Evolutionary conservation across 441 rosid genomes (phyloP).

Genomic region (Theobroma grandiflorum): DNA sequence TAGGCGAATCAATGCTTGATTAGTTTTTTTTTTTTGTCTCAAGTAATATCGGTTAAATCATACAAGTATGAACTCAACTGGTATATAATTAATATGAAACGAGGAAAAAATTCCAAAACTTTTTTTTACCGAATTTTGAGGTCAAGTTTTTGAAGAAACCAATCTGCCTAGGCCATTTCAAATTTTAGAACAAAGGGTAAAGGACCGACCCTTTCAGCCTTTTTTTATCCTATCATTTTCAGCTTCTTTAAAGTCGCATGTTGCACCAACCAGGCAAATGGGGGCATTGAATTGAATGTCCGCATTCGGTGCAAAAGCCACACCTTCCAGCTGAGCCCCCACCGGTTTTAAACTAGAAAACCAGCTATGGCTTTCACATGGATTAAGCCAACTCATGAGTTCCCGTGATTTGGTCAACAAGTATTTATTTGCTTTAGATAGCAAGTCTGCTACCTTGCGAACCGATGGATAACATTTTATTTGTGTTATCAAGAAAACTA

Average conservation of each 20-base stretch:
- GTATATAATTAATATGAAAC: not conserved
- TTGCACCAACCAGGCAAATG: conserved; percentile 11
- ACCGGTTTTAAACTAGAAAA: not conserved
- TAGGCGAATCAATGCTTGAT: not conserved
- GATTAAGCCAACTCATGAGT: not conserved
- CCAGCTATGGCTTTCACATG: not conserved
- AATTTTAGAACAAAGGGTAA: not conserved
- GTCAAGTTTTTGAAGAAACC: conserved; percentile 4
- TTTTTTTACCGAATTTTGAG: not conserved
- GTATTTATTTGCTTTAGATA: not conserved
- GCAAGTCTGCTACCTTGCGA: not conserved
- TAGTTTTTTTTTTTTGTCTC: not conserved
- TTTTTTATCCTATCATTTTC: conserved; percentile 17
- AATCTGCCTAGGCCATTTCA: not conserved
- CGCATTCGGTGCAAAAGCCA: conserved; percentile 10
- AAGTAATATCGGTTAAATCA: not conserved
- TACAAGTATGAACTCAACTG: not conserved
- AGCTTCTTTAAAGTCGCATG: conserved; percentile 14
- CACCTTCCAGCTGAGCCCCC: not conserved
- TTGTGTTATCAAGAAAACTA: no score
- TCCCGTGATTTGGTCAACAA: conserved; percentile 21
- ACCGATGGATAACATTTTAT: no score
- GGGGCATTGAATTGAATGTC: conserved; percentile 29
- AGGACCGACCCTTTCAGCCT: not conserved
- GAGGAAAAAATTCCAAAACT: not conserved